Percentiles rank a stretch among this genome's conserved stretches.
Evolutionary conservation across 192 early-diverging fungal species (phyloP).

Genomic region (Ambispora gerdemannii): DNA sequence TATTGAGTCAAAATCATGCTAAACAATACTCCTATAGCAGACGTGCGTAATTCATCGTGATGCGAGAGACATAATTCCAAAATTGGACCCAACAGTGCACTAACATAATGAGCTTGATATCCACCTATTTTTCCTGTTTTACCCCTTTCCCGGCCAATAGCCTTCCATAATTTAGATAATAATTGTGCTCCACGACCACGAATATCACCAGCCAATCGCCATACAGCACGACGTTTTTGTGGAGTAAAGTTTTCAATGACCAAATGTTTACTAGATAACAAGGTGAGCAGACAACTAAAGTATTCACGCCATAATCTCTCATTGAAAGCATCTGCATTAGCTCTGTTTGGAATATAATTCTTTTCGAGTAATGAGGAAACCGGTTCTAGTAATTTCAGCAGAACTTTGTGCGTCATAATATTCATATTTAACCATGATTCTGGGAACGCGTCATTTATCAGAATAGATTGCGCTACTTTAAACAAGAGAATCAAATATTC

Average conservation of each 20-base stretch:
- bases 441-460: slow-evolving; percentile 25
- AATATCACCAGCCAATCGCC: slow-evolving; percentile 60
- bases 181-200: slow-evolving; percentile 54
- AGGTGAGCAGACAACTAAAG: slow-evolving; percentile 41
- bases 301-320: slow-evolving; percentile 26
- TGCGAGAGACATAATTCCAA: slow-evolving; percentile 39
- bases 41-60: slow-evolving; percentile 39
- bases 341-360: slow-evolving; percentile 26
- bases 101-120: slow-evolving; percentile 30
- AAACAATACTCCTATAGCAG: slow-evolving; percentile 36
- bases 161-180: slow-evolving; percentile 54
- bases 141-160: slow-evolving; percentile 29
- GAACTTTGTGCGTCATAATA: slow-evolving; percentile 41
- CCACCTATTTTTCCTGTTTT: slow-evolving; percentile 27
- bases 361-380: slow-evolving; percentile 22
- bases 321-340: slow-evolving; percentile 17
- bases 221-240: slow-evolving; percentile 51
- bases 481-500: slow-evolving; percentile 24
- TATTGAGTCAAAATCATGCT: slow-evolving; percentile 39
- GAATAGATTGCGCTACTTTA: slow-evolving; percentile 13
- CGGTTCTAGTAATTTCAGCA: slow-evolving; percentile 33
- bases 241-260: slow-evolving; percentile 58
- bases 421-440: slow-evolving; percentile 42
- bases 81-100: slow-evolving; percentile 35
- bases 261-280: slow-evolving; percentile 53